Base-by-base conservation (phyloP, 495 filamentous ascomycete genomes). In the Penicillium waksmanii region DNA sequence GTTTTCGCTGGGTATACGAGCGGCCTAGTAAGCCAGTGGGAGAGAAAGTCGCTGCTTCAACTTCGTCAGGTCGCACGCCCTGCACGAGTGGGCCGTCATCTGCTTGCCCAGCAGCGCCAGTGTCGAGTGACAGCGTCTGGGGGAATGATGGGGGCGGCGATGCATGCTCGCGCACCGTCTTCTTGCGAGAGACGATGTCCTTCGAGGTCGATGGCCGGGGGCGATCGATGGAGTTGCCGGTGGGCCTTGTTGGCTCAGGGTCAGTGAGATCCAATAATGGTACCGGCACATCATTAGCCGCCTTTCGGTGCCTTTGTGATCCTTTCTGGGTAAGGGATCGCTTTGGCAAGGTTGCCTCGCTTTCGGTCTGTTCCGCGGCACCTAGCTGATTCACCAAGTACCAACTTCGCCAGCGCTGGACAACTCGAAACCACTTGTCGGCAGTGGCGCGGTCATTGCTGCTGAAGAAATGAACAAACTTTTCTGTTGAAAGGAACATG, bases 381-480 rank as follows among this genome's bases (percentile, higher is more conserved):
- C 82, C 88, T 74, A 86, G 79, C 56, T 64, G 73, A 64, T 88
- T 85, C 31, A 91, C 85, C 19, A 97, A 67, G 69, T 96, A 95
- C 92, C 93, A 92, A 71, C 90, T 93, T 56, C 95, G 80, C 94
- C 92, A 97, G 46, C 77, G 75, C 59, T 95, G 90, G 3, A 96
- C 80, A 5, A 81, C 78, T 33, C 79, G 74, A 67, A 90, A 87
- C 78, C 91, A 97, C 27, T 79, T 74, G 21, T 82, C 78, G 2
- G 89, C 90, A 6, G 89, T 69, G 2, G 77, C 64, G 13, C 80
- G 77, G 61, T 96, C 90, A 17, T 89, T 90, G 8, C 88, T 92
- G 43, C 85, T 85, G 74, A 98, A 96, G 71, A 93, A 97, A 61
- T 98, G 94, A 11, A 96, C 87, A 70, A 90, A 98, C 56, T 93